Conservation (phyloP, 148 eudicot species). For the Polygonum maritimum region DNA sequence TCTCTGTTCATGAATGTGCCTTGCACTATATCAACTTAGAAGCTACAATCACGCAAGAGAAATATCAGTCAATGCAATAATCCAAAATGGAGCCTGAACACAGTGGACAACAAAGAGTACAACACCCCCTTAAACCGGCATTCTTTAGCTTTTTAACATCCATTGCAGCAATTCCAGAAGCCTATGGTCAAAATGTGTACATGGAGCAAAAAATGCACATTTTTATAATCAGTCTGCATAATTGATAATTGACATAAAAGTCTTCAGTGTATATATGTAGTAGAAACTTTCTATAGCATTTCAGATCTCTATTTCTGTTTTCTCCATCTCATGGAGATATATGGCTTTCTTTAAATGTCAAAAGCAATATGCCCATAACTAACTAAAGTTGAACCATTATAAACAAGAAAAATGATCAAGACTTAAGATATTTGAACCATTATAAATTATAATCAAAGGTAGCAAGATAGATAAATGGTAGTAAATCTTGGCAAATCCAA, state of each 20-base stretch:
- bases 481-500: too few relatives aligned
- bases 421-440: too few relatives aligned
- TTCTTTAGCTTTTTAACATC: conserved; percentile 95
- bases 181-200: conserved; percentile 22
- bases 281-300: neutral
- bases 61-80: neutral
- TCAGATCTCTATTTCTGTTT: neutral
- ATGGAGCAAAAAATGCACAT: neutral
- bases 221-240: neutral
- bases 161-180: conserved; percentile 82
- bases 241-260: neutral
- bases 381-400: too few relatives aligned
- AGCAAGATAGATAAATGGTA: too few relatives aligned
- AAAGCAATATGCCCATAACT: neutral
- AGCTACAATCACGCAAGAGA: conserved; percentile 41
- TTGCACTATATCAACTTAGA: conserved; percentile 84
- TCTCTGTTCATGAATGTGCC: conserved; percentile 87
- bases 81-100: neutral
- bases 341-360: neutral
- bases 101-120: neutral
- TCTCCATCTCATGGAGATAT: neutral
- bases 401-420: too few relatives aligned
- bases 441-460: too few relatives aligned
- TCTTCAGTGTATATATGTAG: neutral
- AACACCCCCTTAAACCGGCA: conserved; percentile 39